A percentile compares a stretch with the other conserved stretches of the same genome.
phyloP scores from a whole-genome alignment of 2,329 filamentous ascomycete genomes.

The Monilinia fructicola region DNA sequence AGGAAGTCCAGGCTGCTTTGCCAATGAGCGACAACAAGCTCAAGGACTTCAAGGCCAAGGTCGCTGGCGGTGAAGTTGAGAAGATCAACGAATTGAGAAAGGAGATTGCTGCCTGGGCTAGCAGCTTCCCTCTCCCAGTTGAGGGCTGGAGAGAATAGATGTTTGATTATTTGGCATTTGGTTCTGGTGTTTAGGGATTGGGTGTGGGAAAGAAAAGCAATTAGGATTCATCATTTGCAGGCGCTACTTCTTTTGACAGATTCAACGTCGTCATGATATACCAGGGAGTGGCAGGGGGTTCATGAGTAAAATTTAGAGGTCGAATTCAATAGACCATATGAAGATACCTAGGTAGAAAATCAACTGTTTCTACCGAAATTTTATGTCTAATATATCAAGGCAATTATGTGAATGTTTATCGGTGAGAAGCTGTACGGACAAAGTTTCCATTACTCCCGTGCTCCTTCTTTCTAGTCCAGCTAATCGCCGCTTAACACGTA shows the following conservation, averaged over 20 bases:
- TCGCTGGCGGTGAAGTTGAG: slow-evolving; percentile 71
- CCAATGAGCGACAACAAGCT: slow-evolving; percentile 99
- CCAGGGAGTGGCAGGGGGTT: slow-evolving; percentile 24
- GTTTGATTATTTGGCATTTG: slow-evolving; percentile 24
- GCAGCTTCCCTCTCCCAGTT: slow-evolving; percentile 88
- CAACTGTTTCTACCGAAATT: slow-evolving; percentile 16
- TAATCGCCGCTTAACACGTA: neutral
- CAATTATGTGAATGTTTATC: neutral
- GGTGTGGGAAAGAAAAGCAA: slow-evolving; percentile 24
- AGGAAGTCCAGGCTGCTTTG: slow-evolving; percentile 77
- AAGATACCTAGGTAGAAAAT: slow-evolving; percentile 17
- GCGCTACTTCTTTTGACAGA: slow-evolving; percentile 32
- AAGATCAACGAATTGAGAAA: slow-evolving; percentile 84
- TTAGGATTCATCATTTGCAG: slow-evolving; percentile 27
- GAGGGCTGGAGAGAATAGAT: slow-evolving; percentile 60
- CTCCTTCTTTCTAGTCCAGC: too few relatives aligned
- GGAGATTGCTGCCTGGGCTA: slow-evolving; percentile 87
- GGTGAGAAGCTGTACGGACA: too few relatives aligned
- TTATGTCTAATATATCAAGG: neutral
- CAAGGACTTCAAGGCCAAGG: slow-evolving; percentile 98
- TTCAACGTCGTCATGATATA: slow-evolving; percentile 35
- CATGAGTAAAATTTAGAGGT: slow-evolving; percentile 15
- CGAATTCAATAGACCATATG: slow-evolving; percentile 19
- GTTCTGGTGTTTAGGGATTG: slow-evolving; percentile 28
- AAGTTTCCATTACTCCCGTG: neutral